Evolutionary conservation across 176 grass and related monocot species (phyloP).

Genomic region (Puccinellia tenuiflora): DNA sequence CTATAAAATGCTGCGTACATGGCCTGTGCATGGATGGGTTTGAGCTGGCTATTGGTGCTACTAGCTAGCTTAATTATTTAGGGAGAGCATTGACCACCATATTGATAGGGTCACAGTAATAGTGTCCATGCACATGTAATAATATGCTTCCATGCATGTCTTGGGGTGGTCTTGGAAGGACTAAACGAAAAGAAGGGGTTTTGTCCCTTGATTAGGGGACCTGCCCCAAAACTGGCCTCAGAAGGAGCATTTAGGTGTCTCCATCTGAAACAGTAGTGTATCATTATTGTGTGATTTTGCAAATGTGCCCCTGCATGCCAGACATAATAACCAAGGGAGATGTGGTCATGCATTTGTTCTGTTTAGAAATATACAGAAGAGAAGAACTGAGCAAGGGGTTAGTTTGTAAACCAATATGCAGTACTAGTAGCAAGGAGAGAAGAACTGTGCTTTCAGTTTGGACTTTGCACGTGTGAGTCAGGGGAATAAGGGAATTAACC

Average conservation of each 20-base stretch:
- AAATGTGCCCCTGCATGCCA: constrained; percentile 21
- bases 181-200: constrained; percentile 43
- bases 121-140: constrained; percentile 1
- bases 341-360: neutral
- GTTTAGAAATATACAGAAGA: neutral
- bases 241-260: constrained; percentile 71
- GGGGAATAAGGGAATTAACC: constrained; percentile 66
- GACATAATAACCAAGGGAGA: neutral
- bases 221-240: constrained; percentile 72
- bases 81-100: constrained; percentile 46
- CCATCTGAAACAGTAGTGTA: constrained; percentile 30
- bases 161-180: constrained; percentile 53
- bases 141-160: constrained; percentile 28
- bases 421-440: neutral
- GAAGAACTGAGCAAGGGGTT: neutral
- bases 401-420: neutral
- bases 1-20: constrained; percentile 21
- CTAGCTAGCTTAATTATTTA: constrained; percentile 39
- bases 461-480: constrained; percentile 35
- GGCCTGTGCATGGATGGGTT: constrained; percentile 21
- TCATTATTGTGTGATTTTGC: constrained; percentile 26
- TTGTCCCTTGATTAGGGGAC: constrained; percentile 69
- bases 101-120: constrained; percentile 37
- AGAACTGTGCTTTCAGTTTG: neutral
- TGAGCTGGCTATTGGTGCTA: constrained; percentile 50